A percentile compares a stretch with the other conserved stretches of the same genome.
Conservation (phyloP, 1,284 basidiomycete genomes). For the Wolfiporia cocos region DNA sequence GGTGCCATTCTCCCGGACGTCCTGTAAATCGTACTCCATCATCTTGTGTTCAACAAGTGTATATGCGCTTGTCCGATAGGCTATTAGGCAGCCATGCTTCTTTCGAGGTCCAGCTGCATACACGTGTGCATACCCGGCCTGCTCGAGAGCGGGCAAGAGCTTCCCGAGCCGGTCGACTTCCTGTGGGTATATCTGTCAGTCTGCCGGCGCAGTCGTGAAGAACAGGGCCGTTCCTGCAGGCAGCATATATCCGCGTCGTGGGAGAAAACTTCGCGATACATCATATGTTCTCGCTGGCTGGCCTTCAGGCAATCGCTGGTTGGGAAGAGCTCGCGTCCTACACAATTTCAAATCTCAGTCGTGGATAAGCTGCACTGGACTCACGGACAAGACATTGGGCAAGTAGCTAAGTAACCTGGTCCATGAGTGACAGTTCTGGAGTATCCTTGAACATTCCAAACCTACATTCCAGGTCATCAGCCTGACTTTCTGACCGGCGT, state of each 20-base stretch:
- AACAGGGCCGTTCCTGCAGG: constrained; percentile 53
- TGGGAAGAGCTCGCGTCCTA: constrained; percentile 83
- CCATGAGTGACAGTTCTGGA: constrained; percentile 13
- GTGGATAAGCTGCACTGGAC: constrained; percentile 31
- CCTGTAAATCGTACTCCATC: constrained; percentile 66
- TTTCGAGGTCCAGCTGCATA: constrained; percentile 68
- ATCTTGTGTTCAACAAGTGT: constrained; percentile 36
- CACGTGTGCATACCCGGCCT: constrained; percentile 52
- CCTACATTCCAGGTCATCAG: constrained; percentile 79
- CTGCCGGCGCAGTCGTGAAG: constrained; percentile 6
- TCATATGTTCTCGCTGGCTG: constrained; percentile 65
- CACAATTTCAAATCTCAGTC: no score
- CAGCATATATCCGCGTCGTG: constrained; percentile 75
- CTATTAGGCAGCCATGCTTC: constrained; percentile 80
- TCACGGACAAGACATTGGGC: constrained; percentile 75
- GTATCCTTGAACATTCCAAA: constrained; percentile 18
- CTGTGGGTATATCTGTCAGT: constrained; percentile 39
- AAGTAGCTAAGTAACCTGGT: constrained; percentile 43
- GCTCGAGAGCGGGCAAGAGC: constrained; percentile 52
- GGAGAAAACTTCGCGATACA: constrained; percentile 64
- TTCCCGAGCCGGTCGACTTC: constrained; percentile 74
- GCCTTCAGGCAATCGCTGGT: constrained; percentile 78
- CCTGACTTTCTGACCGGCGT: constrained; percentile 30
- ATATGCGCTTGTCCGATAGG: constrained; percentile 55
- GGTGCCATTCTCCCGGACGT: constrained; percentile 34